Base-by-base conservation (phyloP, 257 asterid genomes). In the Anisodus tanguticus region DNA sequence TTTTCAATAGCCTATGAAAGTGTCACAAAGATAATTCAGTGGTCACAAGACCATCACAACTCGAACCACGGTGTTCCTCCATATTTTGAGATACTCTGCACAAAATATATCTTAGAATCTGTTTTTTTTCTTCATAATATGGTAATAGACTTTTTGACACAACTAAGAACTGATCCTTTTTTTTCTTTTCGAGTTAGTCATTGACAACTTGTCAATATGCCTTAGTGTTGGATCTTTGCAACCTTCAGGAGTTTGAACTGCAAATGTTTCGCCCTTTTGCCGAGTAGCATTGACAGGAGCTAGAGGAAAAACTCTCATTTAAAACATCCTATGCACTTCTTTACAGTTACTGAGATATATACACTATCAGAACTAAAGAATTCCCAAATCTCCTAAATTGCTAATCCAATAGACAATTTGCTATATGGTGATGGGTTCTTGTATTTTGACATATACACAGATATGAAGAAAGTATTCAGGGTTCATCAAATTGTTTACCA, bases 391-490 rank as follows among this genome's bases (percentile, higher is more conserved):
- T 49, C 53, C 79, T 70, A 13, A 6, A 55, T 6, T 26, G 26
- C 4, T 76, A 13, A 51, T 76, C 59, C 45, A 51, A 13, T 77
- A n/a, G 22, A n/a, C 77, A 22, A 64, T 63, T 83, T 51, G 84
- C 88, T 86, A 88, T 74, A 88, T 63, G 79, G 87, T 71, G 85
- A 86, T 79, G 79, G 94, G 90, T 79, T 90, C 87, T 58, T 45
- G 63, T 85, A 89, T 86, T 90, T 94, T 92, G 87, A 95, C 86
- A 83, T 91, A 93, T 70, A 91, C 91, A 91, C 96, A 93, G n/a
- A 97, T 90, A 90, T 97, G 99, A 87, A 97, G 95, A 87, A 90
- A 94, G 86, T 97, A 92, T 55, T 97, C 99, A 2, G 99, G 98
- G 88, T 95, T 93, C 93, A 91, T 90, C 94, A 97, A 94, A 86